Evolutionary conservation across 2,329 filamentous ascomycete species (phyloP), one percentile per base, ranked within the genome.

Genomic region (Fusarium cicatricum): DNA sequence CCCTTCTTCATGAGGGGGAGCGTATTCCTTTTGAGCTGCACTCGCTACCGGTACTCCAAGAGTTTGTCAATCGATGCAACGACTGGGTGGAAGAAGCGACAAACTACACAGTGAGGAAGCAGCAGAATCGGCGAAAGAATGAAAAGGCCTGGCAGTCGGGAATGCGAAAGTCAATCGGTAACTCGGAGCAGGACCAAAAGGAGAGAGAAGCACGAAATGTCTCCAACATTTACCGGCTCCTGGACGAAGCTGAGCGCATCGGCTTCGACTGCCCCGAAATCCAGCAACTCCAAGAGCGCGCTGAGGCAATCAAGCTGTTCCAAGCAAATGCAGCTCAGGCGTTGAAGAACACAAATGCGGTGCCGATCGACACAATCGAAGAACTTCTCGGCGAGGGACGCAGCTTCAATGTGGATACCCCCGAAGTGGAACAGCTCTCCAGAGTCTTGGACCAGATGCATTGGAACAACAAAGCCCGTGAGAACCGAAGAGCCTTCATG

Each of bases 21-120:
- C 93, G 92, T 75, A 97, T 99, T 70, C 92, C 94, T 54, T 96
- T 91, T 80, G 89, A 92, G 53, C 84, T 99, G 59, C 87, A 88
- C 63, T 93, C 92, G 60, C 83, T 99, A 60, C 84, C 90, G 67
- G 85, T 91, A 67, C 83, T 99, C 66, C 90, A 88, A 76, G 85
- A 89, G 64, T 99, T 96, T 78, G 95, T 99, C 73, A 92, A 97
- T 67, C 89, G 91, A 70, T 98, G 95, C 80, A 96, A 97, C 75
- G 92, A 96, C 72, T 97, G 96, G 90, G 92, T 97, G 60, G 95
- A 98, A 70, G 94, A 98, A 77, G 95, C 95, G 63, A 95, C 91
- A 70, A 93, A 90, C 72, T 99, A 96, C 79, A 97, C 93, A 70
- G 93, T 95, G 55, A 90, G 95, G 67, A 99, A 99, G 79, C 94